Conservation (phyloP, 139 green algal species). For the Zygnema circumcarinatum region DNA sequence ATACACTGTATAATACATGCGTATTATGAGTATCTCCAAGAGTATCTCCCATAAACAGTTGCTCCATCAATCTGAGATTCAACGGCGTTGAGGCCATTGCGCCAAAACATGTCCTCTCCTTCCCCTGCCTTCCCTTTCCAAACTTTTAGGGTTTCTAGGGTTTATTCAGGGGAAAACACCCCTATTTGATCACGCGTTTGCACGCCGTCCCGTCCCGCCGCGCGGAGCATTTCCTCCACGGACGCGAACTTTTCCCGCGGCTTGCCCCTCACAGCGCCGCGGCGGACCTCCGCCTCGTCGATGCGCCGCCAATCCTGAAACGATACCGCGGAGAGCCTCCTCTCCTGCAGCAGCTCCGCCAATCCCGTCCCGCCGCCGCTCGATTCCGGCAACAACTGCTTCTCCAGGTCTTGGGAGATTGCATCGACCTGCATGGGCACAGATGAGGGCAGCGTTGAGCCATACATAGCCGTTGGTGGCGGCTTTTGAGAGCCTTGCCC, state of each 20-base stretch:
- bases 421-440: slow-evolving; percentile 13
- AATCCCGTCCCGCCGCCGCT: not conserved
- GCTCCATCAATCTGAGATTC: too few species aligned
- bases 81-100: too few species aligned
- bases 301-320: slow-evolving; percentile 41
- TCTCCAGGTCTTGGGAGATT: slow-evolving; percentile 32
- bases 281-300: slow-evolving; percentile 38
- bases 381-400: not conserved
- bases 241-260: slow-evolving; percentile 50
- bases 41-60: too few species aligned
- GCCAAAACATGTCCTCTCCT: too few species aligned
- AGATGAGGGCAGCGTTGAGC: not conserved
- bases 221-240: slow-evolving; percentile 36
- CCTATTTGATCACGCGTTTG: too few species aligned
- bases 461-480: not conserved
- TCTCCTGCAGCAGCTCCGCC: slow-evolving; percentile 20
- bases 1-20: too few species aligned
- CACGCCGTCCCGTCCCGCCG: too few species aligned
- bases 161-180: too few species aligned
- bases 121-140: too few species aligned
- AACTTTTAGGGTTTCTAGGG: too few species aligned
- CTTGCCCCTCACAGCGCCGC: slow-evolving; percentile 40
- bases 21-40: too few species aligned
- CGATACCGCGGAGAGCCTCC: slow-evolving; percentile 5
- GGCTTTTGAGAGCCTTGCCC: not conserved